phyloP scores from a whole-genome alignment of 1,284 basidiomycete species.

The Tylopilus sp. region DNA sequence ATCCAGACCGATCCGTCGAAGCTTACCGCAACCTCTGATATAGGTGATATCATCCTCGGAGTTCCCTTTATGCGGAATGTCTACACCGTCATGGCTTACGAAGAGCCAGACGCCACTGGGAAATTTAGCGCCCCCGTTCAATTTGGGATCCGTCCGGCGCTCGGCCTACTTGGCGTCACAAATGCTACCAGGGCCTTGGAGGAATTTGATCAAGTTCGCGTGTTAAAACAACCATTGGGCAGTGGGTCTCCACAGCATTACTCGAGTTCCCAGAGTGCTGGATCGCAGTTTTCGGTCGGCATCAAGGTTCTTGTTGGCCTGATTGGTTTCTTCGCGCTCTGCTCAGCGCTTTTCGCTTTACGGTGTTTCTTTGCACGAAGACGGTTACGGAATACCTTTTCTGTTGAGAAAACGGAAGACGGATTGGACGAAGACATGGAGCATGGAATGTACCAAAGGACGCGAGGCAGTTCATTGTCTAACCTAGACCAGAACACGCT shows the following conservation, averaged over 20 bases:
- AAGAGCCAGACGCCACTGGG: constrained; percentile 43
- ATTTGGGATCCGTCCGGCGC: constrained; percentile 39
- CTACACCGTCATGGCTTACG: constrained; percentile 70
- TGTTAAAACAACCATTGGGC: constrained; percentile 54
- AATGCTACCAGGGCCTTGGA: constrained; percentile 53
- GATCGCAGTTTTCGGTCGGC: constrained; percentile 49
- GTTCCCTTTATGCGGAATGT: constrained; percentile 71
- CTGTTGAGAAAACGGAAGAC: constrained; percentile 9
- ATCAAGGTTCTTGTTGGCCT: constrained; percentile 58
- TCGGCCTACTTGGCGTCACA: constrained; percentile 60
- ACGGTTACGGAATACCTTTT: constrained; percentile 21
- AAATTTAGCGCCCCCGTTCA: constrained; percentile 36
- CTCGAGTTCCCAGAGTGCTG: constrained; percentile 7
- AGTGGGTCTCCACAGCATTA: constrained; percentile 12
- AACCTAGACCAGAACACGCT: constrained; percentile 25
- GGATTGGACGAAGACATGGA: constrained; percentile 8
- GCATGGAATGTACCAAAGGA: constrained; percentile 23
- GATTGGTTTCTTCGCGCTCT: constrained; percentile 53
- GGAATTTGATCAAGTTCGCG: constrained; percentile 64
- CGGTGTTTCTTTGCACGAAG: constrained; percentile 49
- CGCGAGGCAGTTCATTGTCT: constrained; percentile 17
- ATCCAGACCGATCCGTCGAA: constrained; percentile 48
- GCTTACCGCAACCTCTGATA: constrained; percentile 35
- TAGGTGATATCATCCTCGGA: constrained; percentile 67
- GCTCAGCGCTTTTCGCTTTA: constrained; percentile 47